A percentile compares a stretch with the other conserved stretches of the same genome.
Conservation (phyloP, 345 rosid species). For the Camelina sativa region DNA sequence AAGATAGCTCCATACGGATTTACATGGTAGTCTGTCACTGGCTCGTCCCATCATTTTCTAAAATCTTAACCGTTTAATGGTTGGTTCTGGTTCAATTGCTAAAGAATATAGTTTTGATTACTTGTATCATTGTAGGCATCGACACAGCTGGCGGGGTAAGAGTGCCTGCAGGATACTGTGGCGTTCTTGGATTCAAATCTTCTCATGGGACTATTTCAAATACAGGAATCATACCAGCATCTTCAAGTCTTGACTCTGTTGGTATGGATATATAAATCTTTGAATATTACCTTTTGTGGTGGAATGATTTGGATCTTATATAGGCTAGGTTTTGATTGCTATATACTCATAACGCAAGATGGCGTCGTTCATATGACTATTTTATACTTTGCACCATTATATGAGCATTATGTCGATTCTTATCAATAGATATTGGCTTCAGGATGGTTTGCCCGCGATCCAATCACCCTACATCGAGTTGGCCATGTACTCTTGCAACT, state of each 20-base stretch:
- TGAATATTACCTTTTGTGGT: not conserved
- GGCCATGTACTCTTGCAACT: conserved; percentile 91
- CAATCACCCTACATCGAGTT: conserved; percentile 70
- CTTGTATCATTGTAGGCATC: conserved; percentile 59
- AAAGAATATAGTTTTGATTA: not conserved
- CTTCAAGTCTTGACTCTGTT: conserved; percentile 80
- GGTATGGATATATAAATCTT: conserved; percentile 56
- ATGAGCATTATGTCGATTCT: conserved; percentile 14
- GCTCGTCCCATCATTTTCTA: not conserved
- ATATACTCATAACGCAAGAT: not conserved
- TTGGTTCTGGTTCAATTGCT: not conserved
- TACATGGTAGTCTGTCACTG: not conserved
- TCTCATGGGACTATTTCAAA: conserved; percentile 76
- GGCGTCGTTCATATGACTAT: not conserved
- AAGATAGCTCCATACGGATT: conserved; percentile 5
- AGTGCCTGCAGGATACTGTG: conserved; percentile 86
- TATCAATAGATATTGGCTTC: conserved; percentile 40
- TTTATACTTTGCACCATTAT: not conserved
- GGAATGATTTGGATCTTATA: conserved; percentile 15
- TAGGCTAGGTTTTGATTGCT: conserved; percentile 14
- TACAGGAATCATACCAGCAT: conserved; percentile 63
- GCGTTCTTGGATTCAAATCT: conserved; percentile 81
- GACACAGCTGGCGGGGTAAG: conserved; percentile 94
- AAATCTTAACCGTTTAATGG: not conserved
- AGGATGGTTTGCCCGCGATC: conserved; percentile 97